Evolutionary conservation across 257 asterid species (phyloP), one percentile per base, ranked within the genome.

Genomic region (Solanum bulbocastanum): DNA sequence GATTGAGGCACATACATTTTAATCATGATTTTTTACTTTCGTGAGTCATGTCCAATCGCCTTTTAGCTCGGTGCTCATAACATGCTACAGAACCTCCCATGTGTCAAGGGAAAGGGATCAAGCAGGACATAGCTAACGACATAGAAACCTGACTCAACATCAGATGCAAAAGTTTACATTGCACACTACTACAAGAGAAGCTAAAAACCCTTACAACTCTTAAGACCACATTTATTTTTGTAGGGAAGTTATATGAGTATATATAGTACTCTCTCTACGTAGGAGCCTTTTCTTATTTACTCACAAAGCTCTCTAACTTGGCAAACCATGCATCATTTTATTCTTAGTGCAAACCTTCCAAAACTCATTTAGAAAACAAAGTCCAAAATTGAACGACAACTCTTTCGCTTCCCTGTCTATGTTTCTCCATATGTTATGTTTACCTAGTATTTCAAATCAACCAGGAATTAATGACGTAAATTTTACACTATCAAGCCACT

Each of bases 391-490:
- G 74, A 88, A 90, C 6, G 90, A 15, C 13, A 92, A 40, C 86
- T 86, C 94, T 32, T 91, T 89, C 3, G 88, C 92, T 86, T 89
- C 91, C 14, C 85, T 37, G 42, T 89, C 85, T 10, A 92, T 90
- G 39, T 88, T 83, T 18, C 87, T 88, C 92, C 93, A 90, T 74
- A 91, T 78, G 86, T 90, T 91, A 30, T 88, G 86, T 68, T 74
- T 68, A 13, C 94, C 94, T 92, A 79, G 9, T 13, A 73, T 71
- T 7, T 32, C 36, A 72, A 13, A 12, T 7, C 36, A 89, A 71
- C 22, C 46, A n/a, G 22, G 14, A n/a, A 10, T n/a, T 62, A n/a
- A 23, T 6, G 13, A n/a, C 9, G 13, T n/a, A 65, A 66, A 23
- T 23, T 62, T 62, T 23, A 62, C 71, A 62, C 30, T 23, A 62